Percentiles rank a stretch among this genome's conserved stretches.
Evolutionary conservation across 2,329 filamentous ascomycete species (phyloP).

Genomic region (Alternaria triticimaculans): DNA sequence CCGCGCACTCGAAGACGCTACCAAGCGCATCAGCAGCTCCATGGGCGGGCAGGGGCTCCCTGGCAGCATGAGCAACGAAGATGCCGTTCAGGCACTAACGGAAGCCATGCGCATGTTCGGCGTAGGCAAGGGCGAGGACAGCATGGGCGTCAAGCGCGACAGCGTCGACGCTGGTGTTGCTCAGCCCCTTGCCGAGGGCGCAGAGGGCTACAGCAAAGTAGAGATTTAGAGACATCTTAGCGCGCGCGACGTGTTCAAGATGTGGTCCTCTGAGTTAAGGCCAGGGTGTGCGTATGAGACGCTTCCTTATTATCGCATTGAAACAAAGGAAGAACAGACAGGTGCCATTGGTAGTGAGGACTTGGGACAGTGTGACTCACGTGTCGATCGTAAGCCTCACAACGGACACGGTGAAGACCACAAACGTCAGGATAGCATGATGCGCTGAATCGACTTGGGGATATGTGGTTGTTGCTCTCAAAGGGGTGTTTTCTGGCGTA

Average conservation of each 20-base stretch:
- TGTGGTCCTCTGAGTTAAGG: background rate
- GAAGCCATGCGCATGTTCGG: slow-evolving; percentile 45
- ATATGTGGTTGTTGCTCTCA: background rate
- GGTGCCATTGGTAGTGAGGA: background rate
- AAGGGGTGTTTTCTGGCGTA: slow-evolving; percentile 1
- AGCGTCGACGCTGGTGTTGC: slow-evolving; percentile 35
- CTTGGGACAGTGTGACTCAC: background rate
- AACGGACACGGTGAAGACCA: background rate
- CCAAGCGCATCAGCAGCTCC: slow-evolving; percentile 58
- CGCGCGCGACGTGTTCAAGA: background rate
- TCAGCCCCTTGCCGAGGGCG: slow-evolving; percentile 40
- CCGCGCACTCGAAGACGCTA: slow-evolving; percentile 77
- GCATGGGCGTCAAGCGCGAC: slow-evolving; percentile 40
- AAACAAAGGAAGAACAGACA: background rate
- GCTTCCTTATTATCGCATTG: background rate
- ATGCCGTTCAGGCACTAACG: slow-evolving; percentile 42
- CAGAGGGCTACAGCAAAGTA: slow-evolving; percentile 42
- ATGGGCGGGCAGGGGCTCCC: slow-evolving; percentile 42
- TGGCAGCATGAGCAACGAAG: slow-evolving; percentile 40
- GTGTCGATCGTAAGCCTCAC: background rate
- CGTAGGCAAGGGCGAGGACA: slow-evolving; percentile 47
- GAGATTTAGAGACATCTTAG: slow-evolving; percentile 36
- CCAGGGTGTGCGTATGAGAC: background rate
- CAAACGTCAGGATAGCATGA: background rate
- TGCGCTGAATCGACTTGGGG: background rate